Conservation (phyloP, 129 eudicot genomes). For the Rutidosis leptorrhynchoides region DNA sequence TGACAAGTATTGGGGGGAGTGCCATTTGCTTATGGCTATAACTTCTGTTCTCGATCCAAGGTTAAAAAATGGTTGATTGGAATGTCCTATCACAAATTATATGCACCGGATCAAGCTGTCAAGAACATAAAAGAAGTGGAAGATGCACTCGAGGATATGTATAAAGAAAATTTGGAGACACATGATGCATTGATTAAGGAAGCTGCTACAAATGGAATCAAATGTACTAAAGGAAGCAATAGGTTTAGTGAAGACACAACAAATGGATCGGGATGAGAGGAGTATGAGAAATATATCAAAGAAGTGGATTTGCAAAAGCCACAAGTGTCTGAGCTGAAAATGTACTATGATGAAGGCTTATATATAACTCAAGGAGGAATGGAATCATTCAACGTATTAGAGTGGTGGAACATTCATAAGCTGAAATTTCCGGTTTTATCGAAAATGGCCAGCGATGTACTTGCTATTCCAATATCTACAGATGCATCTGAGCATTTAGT, state of each 20-base stretch:
- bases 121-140: background rate
- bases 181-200: background rate
- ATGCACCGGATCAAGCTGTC: background rate
- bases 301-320: no score
- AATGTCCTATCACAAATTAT: background rate
- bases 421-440: no score
- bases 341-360: no score
- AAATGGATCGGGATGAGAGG: background rate
- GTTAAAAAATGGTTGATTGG: background rate
- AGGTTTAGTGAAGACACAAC: background rate
- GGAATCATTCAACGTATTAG: no score
- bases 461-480: no score
- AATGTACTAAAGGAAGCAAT: background rate
- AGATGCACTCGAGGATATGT: constrained; percentile 1
- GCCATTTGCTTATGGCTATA: background rate
- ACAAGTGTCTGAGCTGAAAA: no score
- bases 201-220: background rate
- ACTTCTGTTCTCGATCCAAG: background rate
- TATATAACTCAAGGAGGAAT: no score
- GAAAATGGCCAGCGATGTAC: no score
- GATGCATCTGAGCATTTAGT: no score
- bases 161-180: background rate
- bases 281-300: no score
- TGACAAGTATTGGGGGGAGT: no score
- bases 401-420: no score